Percentiles rank a stretch among this genome's conserved stretches.
phyloP scores from a whole-genome alignment of 1,139 yeast genomes.

The Pichia sp. region DNA sequence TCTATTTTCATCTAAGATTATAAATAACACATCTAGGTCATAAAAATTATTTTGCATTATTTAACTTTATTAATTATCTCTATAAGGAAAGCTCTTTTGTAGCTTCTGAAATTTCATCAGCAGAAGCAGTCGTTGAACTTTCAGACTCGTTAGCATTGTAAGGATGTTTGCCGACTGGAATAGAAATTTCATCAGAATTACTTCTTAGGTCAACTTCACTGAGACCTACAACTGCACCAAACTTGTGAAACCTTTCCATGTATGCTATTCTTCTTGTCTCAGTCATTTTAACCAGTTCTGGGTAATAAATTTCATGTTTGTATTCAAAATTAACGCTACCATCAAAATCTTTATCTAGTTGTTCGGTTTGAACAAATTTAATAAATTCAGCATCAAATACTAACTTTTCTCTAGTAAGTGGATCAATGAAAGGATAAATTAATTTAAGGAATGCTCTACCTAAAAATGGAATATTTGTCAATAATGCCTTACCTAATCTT shows the following conservation, averaged over 20 bases:
- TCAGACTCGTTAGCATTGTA: conserved; percentile 8
- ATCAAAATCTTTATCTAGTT: conserved; percentile 77
- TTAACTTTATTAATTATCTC: neutral
- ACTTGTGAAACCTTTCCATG: conserved; percentile 39
- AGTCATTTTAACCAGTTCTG: conserved; percentile 41
- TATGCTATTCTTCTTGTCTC: conserved; percentile 37
- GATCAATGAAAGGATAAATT: conserved; percentile 92
- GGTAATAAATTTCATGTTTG: conserved; percentile 47
- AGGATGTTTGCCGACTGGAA: conserved; percentile 34
- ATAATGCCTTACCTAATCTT: conserved; percentile 81
- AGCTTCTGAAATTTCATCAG: conserved; percentile 2
- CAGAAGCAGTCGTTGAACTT: neutral
- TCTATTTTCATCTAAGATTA: too few relatives aligned
- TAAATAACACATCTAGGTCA: too few relatives aligned
- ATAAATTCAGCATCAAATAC: conserved; percentile 86
- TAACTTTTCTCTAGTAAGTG: conserved; percentile 85
- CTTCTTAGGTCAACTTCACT: conserved; percentile 76
- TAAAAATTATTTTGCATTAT: neutral
- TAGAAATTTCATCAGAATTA: conserved; percentile 37
- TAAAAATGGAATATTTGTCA: conserved; percentile 89
- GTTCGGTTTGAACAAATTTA: conserved; percentile 72
- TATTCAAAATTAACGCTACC: conserved; percentile 73
- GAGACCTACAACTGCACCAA: conserved; percentile 47
- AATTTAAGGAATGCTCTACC: conserved; percentile 86
- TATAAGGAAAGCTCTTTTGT: conserved; percentile 8